Evolutionary conservation across 2,329 filamentous ascomycete genomes (phyloP).

Genomic region (Albifimbria verrucaria): DNA sequence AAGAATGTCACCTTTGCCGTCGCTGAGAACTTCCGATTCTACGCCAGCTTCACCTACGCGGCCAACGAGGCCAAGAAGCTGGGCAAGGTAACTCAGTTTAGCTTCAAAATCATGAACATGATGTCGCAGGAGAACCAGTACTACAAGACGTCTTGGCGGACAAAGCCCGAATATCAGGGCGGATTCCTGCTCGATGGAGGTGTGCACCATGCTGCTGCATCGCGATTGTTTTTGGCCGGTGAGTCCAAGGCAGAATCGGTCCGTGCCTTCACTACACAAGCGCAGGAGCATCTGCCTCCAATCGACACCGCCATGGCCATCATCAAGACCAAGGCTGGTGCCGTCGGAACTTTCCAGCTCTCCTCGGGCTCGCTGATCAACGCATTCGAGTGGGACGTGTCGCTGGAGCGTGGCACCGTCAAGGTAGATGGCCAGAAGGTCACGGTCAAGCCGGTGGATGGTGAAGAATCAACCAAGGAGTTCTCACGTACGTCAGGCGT

Average conservation of each 20-base stretch:
- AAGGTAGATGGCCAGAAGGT: slow-evolving; percentile 43
- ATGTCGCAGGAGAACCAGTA: slow-evolving; percentile 40
- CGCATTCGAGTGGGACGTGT: slow-evolving; percentile 53
- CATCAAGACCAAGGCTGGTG: slow-evolving; percentile 50
- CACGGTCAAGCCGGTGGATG: slow-evolving; percentile 32
- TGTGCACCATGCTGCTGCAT: slow-evolving; percentile 66
- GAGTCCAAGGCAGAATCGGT: slow-evolving; percentile 43
- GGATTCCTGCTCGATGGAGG: slow-evolving; percentile 75
- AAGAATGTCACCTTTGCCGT: slow-evolving; percentile 48
- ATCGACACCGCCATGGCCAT: slow-evolving; percentile 65
- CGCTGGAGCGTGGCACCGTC: slow-evolving; percentile 55
- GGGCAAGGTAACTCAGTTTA: slow-evolving; percentile 43
- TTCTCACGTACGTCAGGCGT: slow-evolving; percentile 54
- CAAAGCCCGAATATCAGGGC: slow-evolving; percentile 67
- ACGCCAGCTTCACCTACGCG: slow-evolving; percentile 51
- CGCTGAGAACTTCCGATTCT: slow-evolving; percentile 72
- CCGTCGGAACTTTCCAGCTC: slow-evolving; percentile 54
- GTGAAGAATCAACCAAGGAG: slow-evolving; percentile 30
- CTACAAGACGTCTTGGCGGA: slow-evolving; percentile 59
- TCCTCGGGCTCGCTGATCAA: slow-evolving; percentile 53
- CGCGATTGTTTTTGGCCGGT: slow-evolving; percentile 54
- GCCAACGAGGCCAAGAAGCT: slow-evolving; percentile 34
- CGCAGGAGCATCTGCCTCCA: slow-evolving; percentile 57
- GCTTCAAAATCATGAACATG: slow-evolving; percentile 31
- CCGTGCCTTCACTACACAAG: slow-evolving; percentile 51